Base-by-base conservation (phyloP, 768 basidiomycete genomes). In the Suillus variegatus region DNA sequence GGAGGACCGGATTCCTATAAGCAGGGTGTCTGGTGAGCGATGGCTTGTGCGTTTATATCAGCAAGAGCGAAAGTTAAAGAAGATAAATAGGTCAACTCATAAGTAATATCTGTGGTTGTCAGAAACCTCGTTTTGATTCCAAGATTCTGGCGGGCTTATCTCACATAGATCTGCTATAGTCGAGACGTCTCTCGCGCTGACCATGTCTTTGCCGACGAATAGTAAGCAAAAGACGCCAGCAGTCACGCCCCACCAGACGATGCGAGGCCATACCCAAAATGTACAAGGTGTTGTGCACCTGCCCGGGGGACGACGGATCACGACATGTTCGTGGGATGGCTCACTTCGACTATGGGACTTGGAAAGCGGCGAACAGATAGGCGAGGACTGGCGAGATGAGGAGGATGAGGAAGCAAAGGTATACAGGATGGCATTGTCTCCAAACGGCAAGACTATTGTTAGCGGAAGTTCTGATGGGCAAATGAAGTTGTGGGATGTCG, bases 381-480 rank as follows among this genome's bases (percentile, higher is more conserved):
- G 49, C 25, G 25, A 51, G 2, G 22, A 51, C 22, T 51, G 49
- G 49, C 12, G 3, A 7, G 49, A 51, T 16, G 22, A 25, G 4
- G 49, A 25, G 6, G 7, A 28, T 1, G 2, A 28, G 3, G 7
- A 25, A 4, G 6, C 0, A 20, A 3, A 0, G 18, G 1, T 44
- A 3, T 4, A 9, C 18, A 4, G 8, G 0, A 20, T 44, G 2
- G 44, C 44, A 9, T 44, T 44, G 44, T 44, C 18, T 18, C 44
- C 44, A 44, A 44, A 44, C 18, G 3, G 18, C 3, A 44, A 20
- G 18, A 44, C 8, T 8, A 8, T 44, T 44, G 20, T 18, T 8
- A 44, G 44, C 44, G 44, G 18, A 44, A 18, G 44, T 44, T 0
- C 0, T 2, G 18, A 44, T 44, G 18, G 44, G 44, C 9, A 9